Conservation (phyloP, 257 asterid genomes). For the Forsythia viridissima region DNA sequence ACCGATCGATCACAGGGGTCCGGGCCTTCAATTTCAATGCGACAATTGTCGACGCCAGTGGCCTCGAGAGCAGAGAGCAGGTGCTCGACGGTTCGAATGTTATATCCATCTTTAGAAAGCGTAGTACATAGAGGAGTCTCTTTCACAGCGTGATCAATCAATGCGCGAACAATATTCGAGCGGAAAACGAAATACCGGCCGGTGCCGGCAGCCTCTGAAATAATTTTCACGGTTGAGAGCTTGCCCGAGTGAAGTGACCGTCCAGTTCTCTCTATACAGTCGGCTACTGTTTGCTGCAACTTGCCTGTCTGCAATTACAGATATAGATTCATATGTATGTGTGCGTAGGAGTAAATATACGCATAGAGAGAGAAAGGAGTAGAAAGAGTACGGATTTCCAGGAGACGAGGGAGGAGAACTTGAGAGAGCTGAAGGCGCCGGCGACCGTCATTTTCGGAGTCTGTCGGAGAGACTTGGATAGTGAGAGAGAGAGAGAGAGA, state of each 20-base stretch:
- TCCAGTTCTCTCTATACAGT: constrained; percentile 65
- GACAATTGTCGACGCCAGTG: constrained; percentile 80
- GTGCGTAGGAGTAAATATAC: not conserved
- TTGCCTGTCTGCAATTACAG: constrained; percentile 65
- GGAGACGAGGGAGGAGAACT: constrained; percentile 47
- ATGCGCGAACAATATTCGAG: constrained; percentile 61
- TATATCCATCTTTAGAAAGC: constrained; percentile 62
- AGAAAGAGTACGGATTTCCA: constrained; percentile 66
- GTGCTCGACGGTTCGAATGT: constrained; percentile 79
- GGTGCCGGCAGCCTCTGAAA: constrained; percentile 61
- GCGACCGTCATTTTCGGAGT: constrained; percentile 26
- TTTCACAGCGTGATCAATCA: constrained; percentile 53
- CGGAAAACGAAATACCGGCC: constrained; percentile 72
- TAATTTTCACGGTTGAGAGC: constrained; percentile 55
- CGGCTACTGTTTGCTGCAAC: constrained; percentile 74
- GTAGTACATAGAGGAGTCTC: constrained; percentile 77
- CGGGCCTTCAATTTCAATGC: constrained; percentile 60
- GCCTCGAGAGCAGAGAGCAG: constrained; percentile 95
- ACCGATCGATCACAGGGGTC: constrained; percentile 42
- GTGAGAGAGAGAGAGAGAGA: too few relatives aligned
- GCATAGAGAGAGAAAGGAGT: constrained; percentile 9
- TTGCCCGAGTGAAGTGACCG: constrained; percentile 86
- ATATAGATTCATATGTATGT: not conserved
- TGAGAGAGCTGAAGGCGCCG: constrained; percentile 50
- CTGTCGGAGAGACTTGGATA: too few relatives aligned